phyloP scores from a whole-genome alignment of 164 flowering plant species.

The Magnolia sinica region DNA sequence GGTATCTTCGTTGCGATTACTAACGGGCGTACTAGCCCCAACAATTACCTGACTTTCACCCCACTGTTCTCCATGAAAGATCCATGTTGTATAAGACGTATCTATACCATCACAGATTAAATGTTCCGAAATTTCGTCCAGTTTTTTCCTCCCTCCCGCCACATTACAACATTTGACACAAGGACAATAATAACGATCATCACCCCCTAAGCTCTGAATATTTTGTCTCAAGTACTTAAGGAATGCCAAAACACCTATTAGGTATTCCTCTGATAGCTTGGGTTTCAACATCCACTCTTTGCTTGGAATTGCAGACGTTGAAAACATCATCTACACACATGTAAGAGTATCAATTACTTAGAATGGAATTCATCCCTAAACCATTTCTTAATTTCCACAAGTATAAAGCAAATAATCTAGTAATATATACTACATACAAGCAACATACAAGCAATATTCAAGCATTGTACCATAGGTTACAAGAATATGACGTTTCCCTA shows the following conservation, averaged over 20 bases:
- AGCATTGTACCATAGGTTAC: too few species aligned
- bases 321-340: too few species aligned
- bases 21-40: neutral
- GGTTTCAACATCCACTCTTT: neutral
- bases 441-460: too few species aligned
- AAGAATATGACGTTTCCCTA: too few species aligned
- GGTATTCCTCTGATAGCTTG: neutral
- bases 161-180: neutral
- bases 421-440: too few species aligned
- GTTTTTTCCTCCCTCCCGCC: neutral
- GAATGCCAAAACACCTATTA: neutral
- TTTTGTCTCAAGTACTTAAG: neutral
- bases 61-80: neutral
- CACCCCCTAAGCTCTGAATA: neutral
- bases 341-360: too few species aligned
- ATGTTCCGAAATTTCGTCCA: neutral
- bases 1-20: neutral
- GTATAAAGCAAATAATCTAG: too few species aligned
- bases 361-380: too few species aligned
- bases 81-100: neutral
- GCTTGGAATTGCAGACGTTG: neutral
- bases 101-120: neutral
- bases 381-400: too few species aligned
- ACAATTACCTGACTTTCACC: neutral
- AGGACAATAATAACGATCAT: neutral